Conservation (phyloP, 345 rosid species). For the Camelina hispida region DNA sequence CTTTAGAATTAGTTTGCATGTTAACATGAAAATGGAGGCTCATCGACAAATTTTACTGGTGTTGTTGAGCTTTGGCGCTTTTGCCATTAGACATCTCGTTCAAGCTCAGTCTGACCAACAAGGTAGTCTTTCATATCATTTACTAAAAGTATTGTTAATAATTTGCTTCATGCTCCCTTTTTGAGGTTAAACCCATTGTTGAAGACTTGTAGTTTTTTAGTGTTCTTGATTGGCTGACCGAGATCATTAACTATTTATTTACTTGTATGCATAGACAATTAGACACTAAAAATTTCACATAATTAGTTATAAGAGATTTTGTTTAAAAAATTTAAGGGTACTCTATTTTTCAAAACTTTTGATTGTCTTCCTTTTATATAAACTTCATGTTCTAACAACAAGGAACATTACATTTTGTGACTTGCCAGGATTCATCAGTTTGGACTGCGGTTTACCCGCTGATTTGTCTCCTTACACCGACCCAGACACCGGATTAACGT, state of each 20-base stretch:
- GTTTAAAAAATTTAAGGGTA: background rate
- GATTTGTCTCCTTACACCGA: constrained; percentile 31
- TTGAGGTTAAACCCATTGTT: too few relatives aligned
- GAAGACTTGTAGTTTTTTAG: background rate
- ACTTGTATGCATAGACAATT: too few relatives aligned
- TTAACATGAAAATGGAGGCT: constrained; percentile 14
- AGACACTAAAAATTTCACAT: background rate
- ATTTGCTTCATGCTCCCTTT: background rate
- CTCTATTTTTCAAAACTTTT: background rate
- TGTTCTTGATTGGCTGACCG: background rate
- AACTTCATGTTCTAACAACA: background rate
- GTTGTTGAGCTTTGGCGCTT: background rate
- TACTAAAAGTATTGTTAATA: background rate
- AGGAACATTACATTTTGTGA: background rate
- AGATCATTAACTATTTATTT: too few relatives aligned
- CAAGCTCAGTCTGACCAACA: constrained; percentile 35
- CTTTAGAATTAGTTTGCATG: background rate
- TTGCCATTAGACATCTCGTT: constrained; percentile 19
- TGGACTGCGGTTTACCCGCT: constrained; percentile 48
- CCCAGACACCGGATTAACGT: constrained; percentile 19
- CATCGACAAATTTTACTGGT: background rate
- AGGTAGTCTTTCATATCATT: background rate
- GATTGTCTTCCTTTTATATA: background rate
- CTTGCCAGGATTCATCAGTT: constrained; percentile 50
- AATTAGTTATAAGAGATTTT: too few relatives aligned